These are phyloP conservation scores for Neonectria sp. DNA, from an alignment of 2,329 filamentous ascomycete genomes.

Conservation along the genomic window DNA sequence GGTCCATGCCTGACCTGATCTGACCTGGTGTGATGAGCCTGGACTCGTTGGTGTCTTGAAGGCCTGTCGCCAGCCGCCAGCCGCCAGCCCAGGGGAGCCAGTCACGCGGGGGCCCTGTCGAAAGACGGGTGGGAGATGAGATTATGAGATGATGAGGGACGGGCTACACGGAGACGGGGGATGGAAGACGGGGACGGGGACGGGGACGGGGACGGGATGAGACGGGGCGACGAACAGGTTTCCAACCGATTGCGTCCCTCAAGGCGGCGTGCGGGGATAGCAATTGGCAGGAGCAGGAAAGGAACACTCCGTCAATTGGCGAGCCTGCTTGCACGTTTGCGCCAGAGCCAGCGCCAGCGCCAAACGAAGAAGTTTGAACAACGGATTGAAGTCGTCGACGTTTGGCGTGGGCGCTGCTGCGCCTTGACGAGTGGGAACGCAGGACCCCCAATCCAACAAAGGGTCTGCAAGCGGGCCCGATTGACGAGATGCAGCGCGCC, in stretches of 20 bases:
- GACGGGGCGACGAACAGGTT: slow-evolving; percentile 23
- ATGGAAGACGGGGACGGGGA: neutral
- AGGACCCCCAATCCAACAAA: slow-evolving; percentile 37
- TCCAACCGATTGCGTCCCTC: slow-evolving; percentile 2
- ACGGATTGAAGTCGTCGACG: neutral
- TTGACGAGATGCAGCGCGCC: slow-evolving; percentile 47
- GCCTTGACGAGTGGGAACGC: slow-evolving; percentile 10
- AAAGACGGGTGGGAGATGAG: slow-evolving; percentile 24
- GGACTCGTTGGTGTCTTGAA: slow-evolving; percentile 14
- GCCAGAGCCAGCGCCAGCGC: slow-evolving; percentile 1
- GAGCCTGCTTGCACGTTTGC: neutral
- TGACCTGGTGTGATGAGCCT: slow-evolving; percentile 21
- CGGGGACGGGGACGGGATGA: slow-evolving; percentile 9
- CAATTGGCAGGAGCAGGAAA: neutral
- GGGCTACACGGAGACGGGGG: neutral
- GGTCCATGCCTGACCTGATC: slow-evolving; percentile 17
- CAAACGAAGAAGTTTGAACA: slow-evolving; percentile 5
- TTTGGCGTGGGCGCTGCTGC: neutral
- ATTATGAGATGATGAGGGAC: neutral
- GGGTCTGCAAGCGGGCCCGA: slow-evolving; percentile 46
- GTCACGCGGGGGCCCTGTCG: slow-evolving; percentile 24
- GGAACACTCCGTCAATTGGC: neutral
- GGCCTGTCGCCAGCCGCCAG: slow-evolving; percentile 10
- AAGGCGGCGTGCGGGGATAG: slow-evolving; percentile 5
- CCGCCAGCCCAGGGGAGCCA: slow-evolving; percentile 18